These are phyloP conservation scores for Vitellaria paradoxa DNA, from an alignment of 179 eudicot species.

Conservation along the genomic window DNA sequence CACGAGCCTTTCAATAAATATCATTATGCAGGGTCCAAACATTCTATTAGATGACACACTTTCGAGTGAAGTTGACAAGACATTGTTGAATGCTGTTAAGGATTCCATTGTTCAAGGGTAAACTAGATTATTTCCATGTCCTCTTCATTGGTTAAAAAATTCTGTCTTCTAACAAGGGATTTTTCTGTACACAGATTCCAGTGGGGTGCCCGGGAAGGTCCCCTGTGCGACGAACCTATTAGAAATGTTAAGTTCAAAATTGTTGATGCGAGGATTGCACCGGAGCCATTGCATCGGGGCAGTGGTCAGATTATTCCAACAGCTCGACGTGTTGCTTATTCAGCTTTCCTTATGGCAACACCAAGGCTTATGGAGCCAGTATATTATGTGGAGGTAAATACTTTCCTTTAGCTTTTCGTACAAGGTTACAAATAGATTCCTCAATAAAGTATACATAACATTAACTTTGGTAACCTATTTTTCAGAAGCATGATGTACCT, in stretches of 20 bases:
- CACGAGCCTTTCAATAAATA: neutral
- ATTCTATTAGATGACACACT: slow-evolving; percentile 96
- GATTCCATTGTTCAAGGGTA: slow-evolving; percentile 99
- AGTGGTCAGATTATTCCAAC: slow-evolving; percentile 98
- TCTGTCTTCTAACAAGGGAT: slow-evolving; percentile 4
- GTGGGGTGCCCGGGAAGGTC: slow-evolving; percentile 99
- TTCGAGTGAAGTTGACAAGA: slow-evolving; percentile 96
- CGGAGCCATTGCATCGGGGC: slow-evolving; percentile 94
- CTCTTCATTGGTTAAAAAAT: neutral
- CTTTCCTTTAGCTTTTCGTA: neutral
- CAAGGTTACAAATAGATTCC: neutral
- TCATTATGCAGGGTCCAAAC: slow-evolving; percentile 77
- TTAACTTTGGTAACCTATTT: neutral
- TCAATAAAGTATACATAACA: no score
- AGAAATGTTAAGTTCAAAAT: slow-evolving; percentile 98
- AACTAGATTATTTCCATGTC: slow-evolving; percentile 5
- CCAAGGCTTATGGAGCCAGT: slow-evolving; percentile 99
- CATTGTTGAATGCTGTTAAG: slow-evolving; percentile 78
- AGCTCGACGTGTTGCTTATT: slow-evolving; percentile 98
- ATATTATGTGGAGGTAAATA: slow-evolving; percentile 82
- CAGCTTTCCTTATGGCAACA: slow-evolving; percentile 97
- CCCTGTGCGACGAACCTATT: slow-evolving; percentile 97
- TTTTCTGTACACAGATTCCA: slow-evolving; percentile 59
- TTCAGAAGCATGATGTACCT: neutral
- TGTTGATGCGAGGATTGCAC: slow-evolving; percentile 94